These are phyloP conservation scores for Leccinum subrobustum DNA, from an alignment of 1,284 basidiomycete genomes.

Conservation along the genomic window DNA sequence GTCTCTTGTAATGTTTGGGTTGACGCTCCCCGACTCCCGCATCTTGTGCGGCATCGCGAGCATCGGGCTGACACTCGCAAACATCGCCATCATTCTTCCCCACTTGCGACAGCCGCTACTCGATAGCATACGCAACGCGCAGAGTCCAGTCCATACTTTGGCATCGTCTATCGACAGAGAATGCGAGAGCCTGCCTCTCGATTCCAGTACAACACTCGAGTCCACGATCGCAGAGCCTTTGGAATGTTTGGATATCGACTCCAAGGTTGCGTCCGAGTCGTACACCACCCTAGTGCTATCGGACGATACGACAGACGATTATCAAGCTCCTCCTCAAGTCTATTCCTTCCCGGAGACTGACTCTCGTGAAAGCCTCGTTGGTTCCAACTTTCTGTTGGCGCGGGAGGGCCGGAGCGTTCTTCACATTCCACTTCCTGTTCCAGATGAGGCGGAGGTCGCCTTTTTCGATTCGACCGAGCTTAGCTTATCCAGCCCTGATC, in stretches of 20 bases:
- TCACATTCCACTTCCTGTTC: slow-evolving; percentile 20
- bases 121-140: slow-evolving; percentile 6
- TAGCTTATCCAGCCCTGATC: neutral
- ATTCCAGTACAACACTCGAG: neutral
- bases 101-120: slow-evolving; percentile 25
- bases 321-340: neutral
- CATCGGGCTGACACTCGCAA: slow-evolving; percentile 28
- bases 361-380: neutral
- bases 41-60: slow-evolving; percentile 26
- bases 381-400: neutral
- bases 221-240: neutral
- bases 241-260: neutral
- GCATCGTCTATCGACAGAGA: neutral
- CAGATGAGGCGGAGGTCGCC: slow-evolving; percentile 13
- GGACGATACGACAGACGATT: neutral
- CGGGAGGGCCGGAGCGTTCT: slow-evolving; percentile 4
- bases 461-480: slow-evolving; percentile 17
- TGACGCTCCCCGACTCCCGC: slow-evolving; percentile 31
- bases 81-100: slow-evolving; percentile 27
- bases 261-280: neutral
- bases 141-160: neutral
- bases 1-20: slow-evolving; percentile 23
- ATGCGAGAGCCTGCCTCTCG: neutral
- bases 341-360: neutral
- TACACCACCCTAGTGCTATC: neutral